Evolutionary conservation across 495 filamentous ascomycete genomes (phyloP).

Genomic region (Talaromyces trachyspermus): DNA sequence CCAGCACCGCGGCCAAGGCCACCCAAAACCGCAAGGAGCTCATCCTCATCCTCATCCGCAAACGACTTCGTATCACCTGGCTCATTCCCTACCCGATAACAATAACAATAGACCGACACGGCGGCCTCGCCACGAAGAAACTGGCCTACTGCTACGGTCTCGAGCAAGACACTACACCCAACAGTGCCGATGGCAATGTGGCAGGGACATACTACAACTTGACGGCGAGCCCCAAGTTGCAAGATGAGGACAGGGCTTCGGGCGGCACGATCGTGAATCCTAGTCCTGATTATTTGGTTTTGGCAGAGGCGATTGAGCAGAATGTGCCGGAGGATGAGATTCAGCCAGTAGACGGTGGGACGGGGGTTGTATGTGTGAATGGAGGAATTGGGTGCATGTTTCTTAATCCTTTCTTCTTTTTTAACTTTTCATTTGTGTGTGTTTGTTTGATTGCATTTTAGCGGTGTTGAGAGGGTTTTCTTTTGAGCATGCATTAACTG

Average conservation of each 20-base stretch:
- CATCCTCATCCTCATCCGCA: slow-evolving; percentile 34
- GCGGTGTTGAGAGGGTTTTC: no score
- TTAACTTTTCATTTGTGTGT: no score
- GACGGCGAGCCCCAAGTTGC: slow-evolving; percentile 43
- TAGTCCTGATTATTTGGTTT: slow-evolving; percentile 38
- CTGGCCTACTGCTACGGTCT: slow-evolving; percentile 65
- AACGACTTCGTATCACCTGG: slow-evolving; percentile 55
- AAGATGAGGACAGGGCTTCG: slow-evolving; percentile 51
- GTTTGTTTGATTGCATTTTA: no score
- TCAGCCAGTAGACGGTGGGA: slow-evolving; percentile 55
- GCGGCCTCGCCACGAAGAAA: slow-evolving; percentile 56
- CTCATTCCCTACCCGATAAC: slow-evolving; percentile 79
- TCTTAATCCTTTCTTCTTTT: not conserved
- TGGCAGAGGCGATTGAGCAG: slow-evolving; percentile 13
- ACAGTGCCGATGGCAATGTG: not conserved
- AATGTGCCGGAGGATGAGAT: slow-evolving; percentile 23
- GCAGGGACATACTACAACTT: slow-evolving; percentile 39
- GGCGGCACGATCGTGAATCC: slow-evolving; percentile 57
- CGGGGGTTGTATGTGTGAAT: slow-evolving; percentile 66
- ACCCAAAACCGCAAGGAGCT: not conserved
- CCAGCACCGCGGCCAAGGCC: slow-evolving; percentile 18
- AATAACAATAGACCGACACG: slow-evolving; percentile 73
- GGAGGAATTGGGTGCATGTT: slow-evolving; percentile 51
- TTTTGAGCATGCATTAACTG: no score
- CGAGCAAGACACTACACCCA: slow-evolving; percentile 22